Percentiles rank a stretch among this genome's conserved stretches.
Evolutionary conservation across 306 rosid species (phyloP).

Genomic region (Gastrolobium bilobum): DNA sequence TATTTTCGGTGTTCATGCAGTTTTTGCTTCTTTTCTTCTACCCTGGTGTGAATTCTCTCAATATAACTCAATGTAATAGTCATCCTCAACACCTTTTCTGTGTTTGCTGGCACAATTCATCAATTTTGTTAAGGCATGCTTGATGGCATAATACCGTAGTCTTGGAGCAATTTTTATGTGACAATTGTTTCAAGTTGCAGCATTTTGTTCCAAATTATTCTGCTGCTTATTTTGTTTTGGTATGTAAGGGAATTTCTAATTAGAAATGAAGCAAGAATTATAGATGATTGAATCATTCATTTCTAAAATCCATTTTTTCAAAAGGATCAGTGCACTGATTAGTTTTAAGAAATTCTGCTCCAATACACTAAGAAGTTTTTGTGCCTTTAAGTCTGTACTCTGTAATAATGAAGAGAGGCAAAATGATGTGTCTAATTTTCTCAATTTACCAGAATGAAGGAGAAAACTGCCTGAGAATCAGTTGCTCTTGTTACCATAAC

Average conservation of each 20-base stretch:
- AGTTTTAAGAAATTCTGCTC: slow-evolving; percentile 1
- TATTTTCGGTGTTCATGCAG: slow-evolving; percentile 12
- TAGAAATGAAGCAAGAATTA: slow-evolving; percentile 1
- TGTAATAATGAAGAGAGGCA: slow-evolving; percentile 20
- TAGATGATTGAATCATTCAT: background rate
- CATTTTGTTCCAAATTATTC: slow-evolving; percentile 12
- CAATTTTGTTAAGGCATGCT: background rate
- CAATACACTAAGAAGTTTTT: background rate
- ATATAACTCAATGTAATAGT: background rate
- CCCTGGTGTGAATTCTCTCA: slow-evolving; percentile 2
- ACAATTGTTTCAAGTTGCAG: background rate
- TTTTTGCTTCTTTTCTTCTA: background rate
- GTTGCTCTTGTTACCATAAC: background rate
- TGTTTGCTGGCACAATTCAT: slow-evolving; percentile 9
- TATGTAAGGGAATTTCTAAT: background rate
- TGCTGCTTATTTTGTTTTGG: background rate
- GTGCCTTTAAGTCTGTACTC: background rate
- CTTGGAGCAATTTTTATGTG: slow-evolving; percentile 6
- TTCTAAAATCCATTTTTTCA: slow-evolving; percentile 6
- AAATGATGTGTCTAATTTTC: slow-evolving; percentile 9
- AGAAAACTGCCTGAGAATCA: slow-evolving; percentile 24
- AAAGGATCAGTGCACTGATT: background rate
- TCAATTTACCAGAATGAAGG: slow-evolving; percentile 48
- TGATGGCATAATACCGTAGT: background rate
- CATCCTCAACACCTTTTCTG: background rate